A percentile compares a stretch with the other conserved stretches of the same genome.
phyloP scores from a whole-genome alignment of 1,284 basidiomycete species.

The Fomitiporia mediterranea region DNA sequence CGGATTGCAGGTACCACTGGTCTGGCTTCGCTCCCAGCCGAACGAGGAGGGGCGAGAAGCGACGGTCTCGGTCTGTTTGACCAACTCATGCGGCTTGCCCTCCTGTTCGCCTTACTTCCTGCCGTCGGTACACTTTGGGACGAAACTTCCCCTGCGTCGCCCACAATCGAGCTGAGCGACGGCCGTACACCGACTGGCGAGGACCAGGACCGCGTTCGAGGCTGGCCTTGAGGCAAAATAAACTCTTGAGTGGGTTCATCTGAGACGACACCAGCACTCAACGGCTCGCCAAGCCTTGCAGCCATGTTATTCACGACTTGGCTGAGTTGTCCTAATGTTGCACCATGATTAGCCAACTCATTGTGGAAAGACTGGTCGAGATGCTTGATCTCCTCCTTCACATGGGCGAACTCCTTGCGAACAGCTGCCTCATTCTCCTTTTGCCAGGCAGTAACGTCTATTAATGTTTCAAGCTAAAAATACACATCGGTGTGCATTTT shows the following conservation, averaged over 20 bases:
- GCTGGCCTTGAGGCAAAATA: background rate
- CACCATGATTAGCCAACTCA: constrained; percentile 13
- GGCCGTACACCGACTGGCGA: constrained; percentile 4
- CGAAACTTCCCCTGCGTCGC: background rate
- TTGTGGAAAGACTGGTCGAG: constrained; percentile 1
- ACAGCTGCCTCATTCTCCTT: constrained; percentile 12
- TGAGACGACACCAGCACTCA: background rate
- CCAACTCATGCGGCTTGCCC: background rate
- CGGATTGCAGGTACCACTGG: background rate
- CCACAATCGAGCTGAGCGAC: background rate
- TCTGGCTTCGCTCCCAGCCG: background rate
- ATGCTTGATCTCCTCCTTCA: background rate
- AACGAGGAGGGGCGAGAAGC: background rate
- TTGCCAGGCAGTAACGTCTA: constrained; percentile 19
- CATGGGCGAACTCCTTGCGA: constrained; percentile 1
- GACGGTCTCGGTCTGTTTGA: background rate
- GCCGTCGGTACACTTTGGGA: background rate
- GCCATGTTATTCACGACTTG: constrained; percentile 2
- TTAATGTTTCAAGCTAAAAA: constrained; percentile 17
- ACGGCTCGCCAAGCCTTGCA: background rate
- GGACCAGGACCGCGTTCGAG: constrained; percentile 6
- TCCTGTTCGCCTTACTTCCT: background rate
- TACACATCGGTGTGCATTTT: background rate
- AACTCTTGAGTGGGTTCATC: background rate
- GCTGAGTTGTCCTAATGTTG: constrained; percentile 6